Conservation (phyloP, 139 green algal genomes). For the Micractinium sp. region DNA sequence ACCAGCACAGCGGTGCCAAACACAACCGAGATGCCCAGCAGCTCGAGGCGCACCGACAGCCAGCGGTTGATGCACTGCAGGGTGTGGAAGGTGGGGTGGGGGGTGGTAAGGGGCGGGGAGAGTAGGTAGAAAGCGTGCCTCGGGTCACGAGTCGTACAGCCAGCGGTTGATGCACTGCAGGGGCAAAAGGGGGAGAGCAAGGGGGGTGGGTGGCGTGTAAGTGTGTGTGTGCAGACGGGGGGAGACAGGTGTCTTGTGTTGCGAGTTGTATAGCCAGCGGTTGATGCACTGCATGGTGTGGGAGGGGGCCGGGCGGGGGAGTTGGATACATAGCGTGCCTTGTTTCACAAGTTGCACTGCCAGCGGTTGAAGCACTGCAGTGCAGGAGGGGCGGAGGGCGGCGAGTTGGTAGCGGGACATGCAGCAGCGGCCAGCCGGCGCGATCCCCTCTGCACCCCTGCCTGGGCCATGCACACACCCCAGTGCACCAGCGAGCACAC, state of each 20-base stretch:
- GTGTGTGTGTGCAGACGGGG: background rate
- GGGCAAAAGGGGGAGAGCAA: no score
- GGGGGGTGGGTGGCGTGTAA: background rate
- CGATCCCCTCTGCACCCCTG: no score
- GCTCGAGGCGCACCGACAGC: conserved; percentile 92
- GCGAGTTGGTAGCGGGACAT: background rate
- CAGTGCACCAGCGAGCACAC: no score
- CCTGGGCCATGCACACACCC: no score
- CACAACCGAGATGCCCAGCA: conserved; percentile 82
- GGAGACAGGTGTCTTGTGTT: no score
- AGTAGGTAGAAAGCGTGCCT: no score
- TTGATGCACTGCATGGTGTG: conserved; percentile 71
- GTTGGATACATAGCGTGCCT: no score
- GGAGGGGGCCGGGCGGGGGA: background rate
- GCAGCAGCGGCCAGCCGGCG: no score
- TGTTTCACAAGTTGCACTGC: no score
- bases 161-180: conserved; percentile 88
- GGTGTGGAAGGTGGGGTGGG: background rate
- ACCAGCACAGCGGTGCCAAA: conserved; percentile 64
- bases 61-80: conserved; percentile 88
- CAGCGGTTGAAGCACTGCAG: conserved; percentile 88
- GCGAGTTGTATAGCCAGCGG: conserved; percentile 93
- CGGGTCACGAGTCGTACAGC: no score
- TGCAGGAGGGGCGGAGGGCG: no score
- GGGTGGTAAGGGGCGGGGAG: background rate